phyloP scores from a whole-genome alignment of 2,329 filamentous ascomycete genomes.

The Sordariomycetes sp. region DNA sequence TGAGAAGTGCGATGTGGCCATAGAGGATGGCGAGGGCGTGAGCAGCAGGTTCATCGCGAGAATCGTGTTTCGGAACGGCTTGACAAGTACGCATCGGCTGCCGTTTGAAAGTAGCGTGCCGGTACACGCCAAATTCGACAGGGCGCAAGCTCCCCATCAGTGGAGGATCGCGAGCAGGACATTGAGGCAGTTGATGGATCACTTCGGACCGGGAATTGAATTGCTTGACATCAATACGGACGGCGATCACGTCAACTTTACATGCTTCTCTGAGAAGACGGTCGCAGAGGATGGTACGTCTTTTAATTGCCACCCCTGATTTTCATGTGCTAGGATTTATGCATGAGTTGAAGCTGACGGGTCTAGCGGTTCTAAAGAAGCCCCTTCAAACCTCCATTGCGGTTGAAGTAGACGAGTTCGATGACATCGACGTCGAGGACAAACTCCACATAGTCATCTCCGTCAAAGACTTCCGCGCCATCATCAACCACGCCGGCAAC shows the following conservation, averaged over 20 bases:
- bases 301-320: not conserved
- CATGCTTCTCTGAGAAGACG: conserved; percentile 74
- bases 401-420: conserved; percentile 68
- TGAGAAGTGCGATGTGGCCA: conserved; percentile 63
- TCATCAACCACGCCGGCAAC: conserved; percentile 66
- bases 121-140: conserved; percentile 68
- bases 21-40: conserved; percentile 61
- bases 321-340: not conserved
- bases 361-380: conserved; percentile 63
- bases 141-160: conserved; percentile 52
- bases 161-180: conserved; percentile 67
- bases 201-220: conserved; percentile 73
- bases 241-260: conserved; percentile 65
- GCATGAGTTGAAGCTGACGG: no score
- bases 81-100: conserved; percentile 69
- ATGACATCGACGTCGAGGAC: conserved; percentile 64
- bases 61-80: conserved; percentile 65
- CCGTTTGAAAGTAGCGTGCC: conserved; percentile 68
- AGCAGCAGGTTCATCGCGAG: conserved; percentile 68
- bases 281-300: conserved; percentile 46
- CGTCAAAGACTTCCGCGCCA: conserved; percentile 75
- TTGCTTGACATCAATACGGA: conserved; percentile 72
- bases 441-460: conserved; percentile 72
- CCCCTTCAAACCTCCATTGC: conserved; percentile 73
- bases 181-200: conserved; percentile 67